Evolutionary conservation across 768 basidiomycete genomes (phyloP), one percentile per base, ranked within the genome.

Genomic region (Xerocomellus chrysenteron): DNA sequence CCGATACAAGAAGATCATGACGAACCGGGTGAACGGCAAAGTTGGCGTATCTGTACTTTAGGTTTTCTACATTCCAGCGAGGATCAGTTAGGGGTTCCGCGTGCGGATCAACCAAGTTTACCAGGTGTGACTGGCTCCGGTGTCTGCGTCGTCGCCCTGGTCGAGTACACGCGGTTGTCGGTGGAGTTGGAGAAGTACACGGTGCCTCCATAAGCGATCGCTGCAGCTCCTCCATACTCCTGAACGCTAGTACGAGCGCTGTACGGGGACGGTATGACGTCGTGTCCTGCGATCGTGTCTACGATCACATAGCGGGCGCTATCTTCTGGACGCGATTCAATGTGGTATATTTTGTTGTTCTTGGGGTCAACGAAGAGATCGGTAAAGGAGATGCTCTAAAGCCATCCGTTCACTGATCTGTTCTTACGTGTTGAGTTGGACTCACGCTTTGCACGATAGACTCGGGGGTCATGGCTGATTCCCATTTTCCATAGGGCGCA

Each of bases 141-240:
- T 19, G 8, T 57, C 57, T 75, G 55, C 43, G 68, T 51, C 33
- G 41, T 26, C 21, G 21, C 28, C 42, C 68, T 58, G 43, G 79
- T 62, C 10, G 66, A 64, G 64, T 87, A 89, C 0, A 88, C 74
- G 12, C 82, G 73, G 2, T 79, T 78, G 66, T 86, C 83, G 13
- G 50, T 52, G 32, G 77, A 70, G 66, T 86, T 74, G 4, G 86
- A 85, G 67, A 88, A 90, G 70, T 85, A 84, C 9, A 81, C 70
- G 12, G 74, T 68, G 8, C 76, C 79, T 40, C 74, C 74, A 55
- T 80, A 70, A 1, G 82, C 82, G 19, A 80, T 76, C 1, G 83
- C 83, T 2, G 84, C 73, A 2, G 78, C 82, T 13, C 90, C 90
- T 0, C 90, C 88, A 50, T 90, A 90, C 66, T 89, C 88, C 26